These are phyloP conservation scores for Plasmodiophora brassicae DNA, from an alignment of 208 protist genomes.

Conservation along the genomic window DNA sequence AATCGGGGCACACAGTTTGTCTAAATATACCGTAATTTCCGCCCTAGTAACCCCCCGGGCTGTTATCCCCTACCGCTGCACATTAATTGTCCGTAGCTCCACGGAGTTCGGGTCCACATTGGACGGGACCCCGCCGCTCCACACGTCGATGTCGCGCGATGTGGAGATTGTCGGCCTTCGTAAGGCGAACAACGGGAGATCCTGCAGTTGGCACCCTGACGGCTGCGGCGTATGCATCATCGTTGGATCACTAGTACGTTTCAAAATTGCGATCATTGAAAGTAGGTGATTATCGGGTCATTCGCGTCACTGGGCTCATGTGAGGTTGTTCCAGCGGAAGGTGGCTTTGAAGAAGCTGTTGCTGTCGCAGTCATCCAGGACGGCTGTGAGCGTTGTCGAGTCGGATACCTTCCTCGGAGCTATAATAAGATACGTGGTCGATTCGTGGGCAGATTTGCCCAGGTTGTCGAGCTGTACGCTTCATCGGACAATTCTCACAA, in stretches of 20 bases:
- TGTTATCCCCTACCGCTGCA: too few relatives aligned
- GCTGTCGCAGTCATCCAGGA: not conserved
- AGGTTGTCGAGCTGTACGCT: conserved; percentile 28
- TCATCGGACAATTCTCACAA: conserved; percentile 28
- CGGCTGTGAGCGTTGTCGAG: not conserved
- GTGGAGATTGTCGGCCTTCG: not conserved
- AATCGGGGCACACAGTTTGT: too few relatives aligned
- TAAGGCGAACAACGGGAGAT: not conserved
- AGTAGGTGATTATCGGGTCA: not conserved
- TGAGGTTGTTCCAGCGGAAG: not conserved
- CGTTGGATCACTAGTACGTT: not conserved
- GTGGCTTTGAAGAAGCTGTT: not conserved
- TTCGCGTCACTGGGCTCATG: not conserved
- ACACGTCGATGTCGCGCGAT: not conserved
- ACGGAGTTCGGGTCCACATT: too few relatives aligned
- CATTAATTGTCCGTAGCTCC: too few relatives aligned
- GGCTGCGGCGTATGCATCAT: not conserved
- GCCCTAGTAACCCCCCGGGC: too few relatives aligned
- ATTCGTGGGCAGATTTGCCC: not conserved
- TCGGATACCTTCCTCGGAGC: conserved; percentile 8
- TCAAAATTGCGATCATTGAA: not conserved
- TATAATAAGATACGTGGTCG: not conserved
- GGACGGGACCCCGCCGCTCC: too few relatives aligned
- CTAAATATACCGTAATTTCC: too few relatives aligned
- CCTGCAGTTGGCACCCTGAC: not conserved